These are phyloP conservation scores for Penicillium ochrochloron DNA, from an alignment of 495 filamentous ascomycete species.

Conservation along the genomic window DNA sequence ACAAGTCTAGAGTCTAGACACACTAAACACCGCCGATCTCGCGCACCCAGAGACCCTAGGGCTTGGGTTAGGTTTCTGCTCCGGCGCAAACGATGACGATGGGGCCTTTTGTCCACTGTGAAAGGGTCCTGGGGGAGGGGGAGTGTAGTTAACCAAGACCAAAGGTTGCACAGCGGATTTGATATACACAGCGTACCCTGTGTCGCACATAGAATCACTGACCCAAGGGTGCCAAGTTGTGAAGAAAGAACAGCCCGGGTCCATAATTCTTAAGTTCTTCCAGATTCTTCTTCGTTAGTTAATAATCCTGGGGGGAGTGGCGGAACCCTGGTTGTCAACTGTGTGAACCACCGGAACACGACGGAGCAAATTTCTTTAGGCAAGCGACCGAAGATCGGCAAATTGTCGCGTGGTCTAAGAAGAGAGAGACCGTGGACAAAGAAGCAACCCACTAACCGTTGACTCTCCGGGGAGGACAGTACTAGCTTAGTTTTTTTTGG, in stretches of 20 bases:
- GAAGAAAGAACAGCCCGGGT: background rate
- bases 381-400: constrained; percentile 5
- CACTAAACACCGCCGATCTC: constrained; percentile 28
- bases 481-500: constrained; percentile 1
- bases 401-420: constrained; percentile 1
- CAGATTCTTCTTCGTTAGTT: constrained; percentile 1
- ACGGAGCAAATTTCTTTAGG: constrained; percentile 21
- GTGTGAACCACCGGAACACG: constrained; percentile 30
- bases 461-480: background rate
- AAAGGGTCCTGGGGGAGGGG: constrained; percentile 4
- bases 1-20: constrained; percentile 28
- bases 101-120: background rate
- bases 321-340: constrained; percentile 14
- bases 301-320: background rate
- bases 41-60: constrained; percentile 4
- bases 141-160: background rate
- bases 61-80: background rate
- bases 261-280: background rate
- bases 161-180: background rate
- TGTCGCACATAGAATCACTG: background rate
- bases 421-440: background rate
- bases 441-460: background rate
- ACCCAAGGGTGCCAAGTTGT: background rate
- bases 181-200: constrained; percentile 6
- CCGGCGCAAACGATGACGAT: constrained; percentile 4